A percentile compares a stretch with the other conserved stretches of the same genome.
Conservation (phyloP, 2,329 filamentous ascomycete species). For the Ophiostoma populinum region DNA sequence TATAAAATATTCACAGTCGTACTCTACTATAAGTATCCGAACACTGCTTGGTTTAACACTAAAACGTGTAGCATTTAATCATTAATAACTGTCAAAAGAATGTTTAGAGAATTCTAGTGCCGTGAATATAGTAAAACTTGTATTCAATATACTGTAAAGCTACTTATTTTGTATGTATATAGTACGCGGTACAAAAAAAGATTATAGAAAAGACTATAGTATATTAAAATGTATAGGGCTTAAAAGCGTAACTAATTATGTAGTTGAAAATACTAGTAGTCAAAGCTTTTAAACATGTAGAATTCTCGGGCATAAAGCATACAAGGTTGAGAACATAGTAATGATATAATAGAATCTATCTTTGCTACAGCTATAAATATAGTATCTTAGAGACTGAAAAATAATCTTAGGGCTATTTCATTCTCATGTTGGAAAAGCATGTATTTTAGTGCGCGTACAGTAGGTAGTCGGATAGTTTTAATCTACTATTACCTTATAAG, state of each 20-base stretch:
- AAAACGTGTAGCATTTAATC: background rate
- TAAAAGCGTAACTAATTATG: background rate
- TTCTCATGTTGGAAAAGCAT: no score
- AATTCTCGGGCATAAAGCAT: background rate
- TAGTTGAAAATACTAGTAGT: background rate
- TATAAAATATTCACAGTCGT: background rate
- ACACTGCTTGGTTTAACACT: background rate
- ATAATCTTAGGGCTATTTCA: background rate
- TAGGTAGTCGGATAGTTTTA: no score
- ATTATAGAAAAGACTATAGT: background rate
- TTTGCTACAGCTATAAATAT: background rate
- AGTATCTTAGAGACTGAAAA: background rate
- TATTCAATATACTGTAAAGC: no score
- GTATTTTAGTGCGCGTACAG: no score
- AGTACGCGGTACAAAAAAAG: background rate
- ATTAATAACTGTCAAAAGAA: background rate
- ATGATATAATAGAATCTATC: background rate
- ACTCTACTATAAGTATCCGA: background rate
- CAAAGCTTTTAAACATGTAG: background rate
- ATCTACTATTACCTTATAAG: no score
- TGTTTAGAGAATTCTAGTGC: background rate
- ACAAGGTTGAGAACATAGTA: background rate
- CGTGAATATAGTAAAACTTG: background rate
- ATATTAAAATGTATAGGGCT: background rate
- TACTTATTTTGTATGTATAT: background rate